Conservation (phyloP, 306 rosid genomes). For the Rosa multiflora region DNA sequence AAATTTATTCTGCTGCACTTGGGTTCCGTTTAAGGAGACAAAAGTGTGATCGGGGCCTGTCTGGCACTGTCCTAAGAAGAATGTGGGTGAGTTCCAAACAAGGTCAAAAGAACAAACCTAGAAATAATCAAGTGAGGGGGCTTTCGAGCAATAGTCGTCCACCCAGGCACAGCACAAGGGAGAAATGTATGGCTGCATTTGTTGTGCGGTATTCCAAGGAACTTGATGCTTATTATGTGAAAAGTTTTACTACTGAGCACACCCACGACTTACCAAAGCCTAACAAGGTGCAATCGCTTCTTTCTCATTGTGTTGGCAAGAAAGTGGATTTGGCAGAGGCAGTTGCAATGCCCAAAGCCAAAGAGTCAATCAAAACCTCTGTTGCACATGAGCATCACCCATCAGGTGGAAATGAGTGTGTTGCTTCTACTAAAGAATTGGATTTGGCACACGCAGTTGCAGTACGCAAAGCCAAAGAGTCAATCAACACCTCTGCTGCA, state of each 20-base stretch:
- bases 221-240: background rate
- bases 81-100: background rate
- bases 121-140: background rate
- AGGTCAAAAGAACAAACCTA: background rate
- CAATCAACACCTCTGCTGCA: background rate
- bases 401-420: background rate
- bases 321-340: background rate
- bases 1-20: slow-evolving; percentile 1
- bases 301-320: background rate
- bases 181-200: background rate
- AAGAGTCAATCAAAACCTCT: background rate
- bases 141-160: background rate
- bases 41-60: background rate
- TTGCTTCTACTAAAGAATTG: background rate
- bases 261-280: background rate
- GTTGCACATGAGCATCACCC: background rate
- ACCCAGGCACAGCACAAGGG: background rate
- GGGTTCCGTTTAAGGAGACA: background rate
- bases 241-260: background rate
- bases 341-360: background rate
- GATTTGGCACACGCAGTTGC: background rate
- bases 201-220: background rate
- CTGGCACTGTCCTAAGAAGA: background rate
- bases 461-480: background rate
- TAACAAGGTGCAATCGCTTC: background rate